Conservation (phyloP, 306 rosid genomes). For the Ziziphus jujuba region DNA sequence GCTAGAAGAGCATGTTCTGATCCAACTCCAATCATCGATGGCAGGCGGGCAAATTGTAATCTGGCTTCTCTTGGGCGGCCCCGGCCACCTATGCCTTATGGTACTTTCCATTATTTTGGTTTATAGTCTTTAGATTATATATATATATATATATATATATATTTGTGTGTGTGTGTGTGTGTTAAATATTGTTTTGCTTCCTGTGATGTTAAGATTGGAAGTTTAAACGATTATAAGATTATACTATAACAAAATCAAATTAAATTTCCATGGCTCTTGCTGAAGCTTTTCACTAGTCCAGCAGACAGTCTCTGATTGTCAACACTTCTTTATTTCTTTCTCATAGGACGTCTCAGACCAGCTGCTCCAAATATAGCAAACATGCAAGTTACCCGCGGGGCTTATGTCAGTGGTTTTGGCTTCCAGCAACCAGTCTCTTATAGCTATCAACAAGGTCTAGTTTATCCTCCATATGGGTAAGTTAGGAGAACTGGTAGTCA, state of each 20-base stretch:
- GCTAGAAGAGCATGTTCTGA: conserved; percentile 91
- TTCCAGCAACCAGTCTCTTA: conserved; percentile 86
- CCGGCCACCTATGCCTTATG: conserved; percentile 59
- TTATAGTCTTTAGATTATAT: neutral
- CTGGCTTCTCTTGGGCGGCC: conserved; percentile 93
- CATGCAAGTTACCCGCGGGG: conserved; percentile 62
- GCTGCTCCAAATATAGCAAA: conserved; percentile 62
- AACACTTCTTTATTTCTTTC: conserved; percentile 15
- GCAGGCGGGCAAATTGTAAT: conserved; percentile 94
- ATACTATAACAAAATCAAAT: too few relatives aligned
- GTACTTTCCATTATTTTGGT: conserved; percentile 31
- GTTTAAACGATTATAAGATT: too few relatives aligned
- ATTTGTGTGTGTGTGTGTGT: too few relatives aligned
- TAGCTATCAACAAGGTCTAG: conserved; percentile 72
- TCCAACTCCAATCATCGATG: conserved; percentile 87
- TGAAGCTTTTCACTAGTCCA: neutral
- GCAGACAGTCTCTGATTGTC: neutral
- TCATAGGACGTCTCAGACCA: conserved; percentile 65
- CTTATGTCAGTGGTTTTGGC: conserved; percentile 68
- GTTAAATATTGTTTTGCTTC: neutral
- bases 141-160: too few relatives aligned
- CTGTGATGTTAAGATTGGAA: neutral
- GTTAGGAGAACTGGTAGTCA: conserved; percentile 13
- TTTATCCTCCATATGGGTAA: conserved; percentile 89
- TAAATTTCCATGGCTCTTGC: too few relatives aligned